These are phyloP conservation scores for Beverwykella pulmonaria DNA, from an alignment of 495 filamentous ascomycete genomes.

Conservation along the genomic window DNA sequence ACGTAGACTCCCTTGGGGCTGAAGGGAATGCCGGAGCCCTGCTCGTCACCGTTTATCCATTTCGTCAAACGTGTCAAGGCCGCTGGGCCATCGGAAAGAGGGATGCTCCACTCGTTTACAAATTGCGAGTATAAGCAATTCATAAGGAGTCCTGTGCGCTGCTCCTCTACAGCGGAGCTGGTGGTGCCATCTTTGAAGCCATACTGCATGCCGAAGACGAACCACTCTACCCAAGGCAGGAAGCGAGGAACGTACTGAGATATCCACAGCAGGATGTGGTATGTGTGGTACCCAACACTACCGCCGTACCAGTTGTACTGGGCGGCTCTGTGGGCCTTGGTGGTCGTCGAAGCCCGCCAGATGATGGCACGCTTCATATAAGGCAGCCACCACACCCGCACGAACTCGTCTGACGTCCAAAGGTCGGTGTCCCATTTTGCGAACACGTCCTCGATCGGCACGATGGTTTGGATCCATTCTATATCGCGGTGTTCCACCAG, in stretches of 20 bases:
- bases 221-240: conserved; percentile 86
- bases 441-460: conserved; percentile 67
- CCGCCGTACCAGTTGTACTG: conserved; percentile 75
- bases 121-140: conserved; percentile 96
- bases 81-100: conserved; percentile 85
- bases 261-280: conserved; percentile 82
- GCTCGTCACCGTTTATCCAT: conserved; percentile 73
- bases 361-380: conserved; percentile 83
- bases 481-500: conserved; percentile 77
- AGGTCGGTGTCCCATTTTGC: conserved; percentile 70
- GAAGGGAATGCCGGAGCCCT: conserved; percentile 72
- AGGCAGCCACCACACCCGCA: conserved; percentile 96
- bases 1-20: conserved; percentile 77
- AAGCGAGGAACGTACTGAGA: conserved; percentile 76
- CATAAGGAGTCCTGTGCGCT: conserved; percentile 80
- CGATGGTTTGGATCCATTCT: conserved; percentile 80
- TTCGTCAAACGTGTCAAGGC: conserved; percentile 78
- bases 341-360: conserved; percentile 80
- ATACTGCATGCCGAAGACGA: conserved; percentile 94
- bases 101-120: conserved; percentile 97
- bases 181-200: conserved; percentile 72
- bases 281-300: conserved; percentile 78
- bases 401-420: conserved; percentile 85
- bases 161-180: conserved; percentile 75
- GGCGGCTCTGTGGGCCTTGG: conserved; percentile 54